These are phyloP conservation scores for Macrophomina phaseolina DNA, from an alignment of 2,329 filamentous ascomycete genomes.

Conservation along the genomic window DNA sequence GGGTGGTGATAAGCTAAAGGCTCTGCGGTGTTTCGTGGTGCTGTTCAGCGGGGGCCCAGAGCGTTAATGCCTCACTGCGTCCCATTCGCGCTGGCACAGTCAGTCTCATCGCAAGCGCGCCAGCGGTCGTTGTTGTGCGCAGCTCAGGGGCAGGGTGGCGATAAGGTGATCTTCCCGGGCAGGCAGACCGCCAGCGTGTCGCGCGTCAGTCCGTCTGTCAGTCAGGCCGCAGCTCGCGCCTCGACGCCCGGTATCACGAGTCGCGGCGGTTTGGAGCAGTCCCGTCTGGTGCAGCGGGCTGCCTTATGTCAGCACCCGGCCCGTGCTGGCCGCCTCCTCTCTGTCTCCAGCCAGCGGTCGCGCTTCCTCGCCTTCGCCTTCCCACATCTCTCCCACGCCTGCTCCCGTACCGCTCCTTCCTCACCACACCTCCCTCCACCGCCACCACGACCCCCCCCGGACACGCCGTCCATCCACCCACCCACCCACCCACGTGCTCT, in stretches of 20 bases:
- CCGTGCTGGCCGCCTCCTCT: conserved; percentile 24
- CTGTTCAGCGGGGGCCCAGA: conserved; percentile 19
- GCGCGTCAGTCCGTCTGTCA: conserved; percentile 13
- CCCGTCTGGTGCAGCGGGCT: neutral
- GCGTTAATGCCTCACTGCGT: conserved; percentile 25
- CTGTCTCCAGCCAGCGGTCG: conserved; percentile 22
- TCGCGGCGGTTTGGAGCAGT: conserved; percentile 15
- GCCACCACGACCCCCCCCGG: conserved; percentile 14
- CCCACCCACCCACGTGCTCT: neutral
- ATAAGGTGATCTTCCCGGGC: conserved; percentile 20
- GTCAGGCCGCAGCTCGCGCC: conserved; percentile 6
- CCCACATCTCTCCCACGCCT: conserved; percentile 22
- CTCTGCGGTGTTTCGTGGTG: conserved; percentile 24
- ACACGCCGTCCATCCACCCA: conserved; percentile 1
- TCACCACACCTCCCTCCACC: conserved; percentile 17
- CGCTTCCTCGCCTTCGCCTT: conserved; percentile 23
- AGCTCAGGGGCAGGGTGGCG: conserved; percentile 22
- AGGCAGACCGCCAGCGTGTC: conserved; percentile 5
- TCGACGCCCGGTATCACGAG: conserved; percentile 21
- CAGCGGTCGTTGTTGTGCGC: neutral
- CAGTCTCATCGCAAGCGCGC: conserved; percentile 7
- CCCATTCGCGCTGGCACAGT: conserved; percentile 11
- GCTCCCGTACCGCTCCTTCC: conserved; percentile 17
- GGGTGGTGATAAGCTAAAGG: conserved; percentile 26
- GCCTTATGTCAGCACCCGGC: conserved; percentile 20